Evolutionary conservation across 495 filamentous ascomycete genomes (phyloP), one percentile per base, ranked within the genome.

Genomic region (Hapsidospora chrysogenum): DNA sequence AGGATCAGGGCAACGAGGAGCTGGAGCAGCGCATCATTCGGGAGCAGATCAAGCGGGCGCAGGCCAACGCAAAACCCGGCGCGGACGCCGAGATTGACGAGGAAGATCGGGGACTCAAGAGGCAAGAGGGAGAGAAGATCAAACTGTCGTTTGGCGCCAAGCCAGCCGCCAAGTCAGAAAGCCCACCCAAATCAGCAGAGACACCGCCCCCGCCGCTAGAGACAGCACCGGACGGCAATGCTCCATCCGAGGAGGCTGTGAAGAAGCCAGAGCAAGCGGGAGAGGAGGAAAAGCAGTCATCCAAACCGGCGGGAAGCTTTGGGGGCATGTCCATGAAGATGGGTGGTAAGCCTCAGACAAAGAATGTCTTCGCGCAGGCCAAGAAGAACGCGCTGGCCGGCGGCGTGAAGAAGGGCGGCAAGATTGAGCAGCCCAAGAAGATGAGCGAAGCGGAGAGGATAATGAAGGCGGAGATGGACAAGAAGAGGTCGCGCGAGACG

Each of bases 371-470:
- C 51, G 70, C 76, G n/a, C 57, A 64, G 0, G 63, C 68, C 3
- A 67, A 67, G 42, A 85, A 79, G 54, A 80, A 78, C 35, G 71
- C 71, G 2, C 55, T 80, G 17, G 48, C 58, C 11, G 50, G 55
- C 1, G 63, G 63, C 2, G 58, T 64, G 9, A 80, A 79, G 58
- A 80, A 80, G 49, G 56, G 64, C 3, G 34, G 43, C 0, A 51
- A 60, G 19, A 51, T 51, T n/a, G 63, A 74, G 33, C 66, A 62
- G 29, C 68, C 70, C 2, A 81, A 80, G 41, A 83, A 80, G 60
- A 84, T 89, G 68, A 81, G 77, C 41, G 80, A 89, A 52, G 79
- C 78, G n/a, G 84, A 92, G 42, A 64, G 84, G 38, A 89, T 89
- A 39, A 92, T 92, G 84, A 80, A 76, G 51, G 77, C 81, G 41